Evolutionary conservation across 2,329 filamentous ascomycete species (phyloP).

Genomic region (Pseudogymnoascus sp.): DNA sequence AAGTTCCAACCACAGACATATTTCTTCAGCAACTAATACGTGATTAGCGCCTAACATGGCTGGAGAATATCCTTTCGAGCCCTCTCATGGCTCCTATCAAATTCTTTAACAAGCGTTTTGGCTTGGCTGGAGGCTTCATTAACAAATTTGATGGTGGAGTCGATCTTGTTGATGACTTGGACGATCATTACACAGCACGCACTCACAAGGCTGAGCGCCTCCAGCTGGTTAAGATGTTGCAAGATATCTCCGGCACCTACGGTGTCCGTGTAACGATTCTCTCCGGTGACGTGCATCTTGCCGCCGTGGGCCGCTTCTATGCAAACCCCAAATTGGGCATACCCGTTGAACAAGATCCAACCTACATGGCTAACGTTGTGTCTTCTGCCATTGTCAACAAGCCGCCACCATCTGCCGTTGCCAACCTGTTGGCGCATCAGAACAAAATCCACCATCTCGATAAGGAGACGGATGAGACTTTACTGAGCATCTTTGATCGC

Average conservation of each 20-base stretch:
- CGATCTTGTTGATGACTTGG: conserved; percentile 84
- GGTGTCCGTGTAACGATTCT: conserved; percentile 87
- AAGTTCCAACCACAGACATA: conserved; percentile 39
- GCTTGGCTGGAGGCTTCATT: conserved; percentile 77
- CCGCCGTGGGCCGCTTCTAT: conserved; percentile 89
- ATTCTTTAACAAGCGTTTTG: conserved; percentile 84
- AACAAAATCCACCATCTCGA: conserved; percentile 74
- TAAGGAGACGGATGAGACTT: conserved; percentile 76
- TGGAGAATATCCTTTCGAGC: conserved; percentile 84
- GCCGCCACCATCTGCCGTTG: conserved; percentile 77
- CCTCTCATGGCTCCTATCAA: conserved; percentile 83
- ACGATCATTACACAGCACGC: conserved; percentile 90
- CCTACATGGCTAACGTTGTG: conserved; percentile 92
- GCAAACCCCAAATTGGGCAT: conserved; percentile 75
- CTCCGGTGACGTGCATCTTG: conserved; percentile 88
- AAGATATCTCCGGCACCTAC: conserved; percentile 75
- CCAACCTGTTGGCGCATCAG: conserved; percentile 80
- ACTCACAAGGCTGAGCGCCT: conserved; percentile 87
- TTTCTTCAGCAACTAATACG: conserved; percentile 18
- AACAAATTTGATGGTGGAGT: conserved; percentile 92
- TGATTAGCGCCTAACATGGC: conserved; percentile 73
- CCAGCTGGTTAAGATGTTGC: conserved; percentile 69
- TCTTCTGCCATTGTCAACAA: conserved; percentile 96
- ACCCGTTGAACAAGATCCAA: conserved; percentile 71
- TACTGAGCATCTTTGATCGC: conserved; percentile 85